Percentiles rank a stretch among this genome's conserved stretches.
Conservation (phyloP, 2,329 filamentous ascomycete species). For the Blastomyces silverae region DNA sequence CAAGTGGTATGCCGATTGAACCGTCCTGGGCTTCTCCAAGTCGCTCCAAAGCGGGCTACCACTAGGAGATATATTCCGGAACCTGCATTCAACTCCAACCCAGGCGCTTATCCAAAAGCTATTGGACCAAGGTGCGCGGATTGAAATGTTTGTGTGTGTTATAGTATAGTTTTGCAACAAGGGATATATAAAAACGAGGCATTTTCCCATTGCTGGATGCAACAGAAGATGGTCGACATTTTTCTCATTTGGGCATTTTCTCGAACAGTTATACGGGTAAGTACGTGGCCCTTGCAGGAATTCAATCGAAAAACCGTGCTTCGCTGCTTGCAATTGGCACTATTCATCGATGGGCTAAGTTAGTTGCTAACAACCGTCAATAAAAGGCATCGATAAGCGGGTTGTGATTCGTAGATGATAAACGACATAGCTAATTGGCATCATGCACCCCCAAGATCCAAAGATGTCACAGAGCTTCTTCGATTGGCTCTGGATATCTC, state of each 20-base stretch:
- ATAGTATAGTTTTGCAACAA: background rate
- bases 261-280: background rate
- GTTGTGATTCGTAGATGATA: background rate
- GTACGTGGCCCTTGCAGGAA: background rate
- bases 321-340: background rate
- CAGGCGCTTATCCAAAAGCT: background rate
- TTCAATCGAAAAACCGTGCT: background rate
- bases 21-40: background rate
- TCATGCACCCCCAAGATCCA: background rate
- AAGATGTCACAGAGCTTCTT: background rate
- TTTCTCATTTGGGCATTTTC: background rate
- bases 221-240: background rate
- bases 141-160: background rate
- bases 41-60: background rate
- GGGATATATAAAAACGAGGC: background rate
- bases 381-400: background rate
- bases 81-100: background rate
- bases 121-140: background rate
- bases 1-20: background rate
- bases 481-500: background rate
- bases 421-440: background rate
- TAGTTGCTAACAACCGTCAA: background rate
- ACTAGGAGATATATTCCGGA: background rate
- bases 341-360: background rate
- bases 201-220: background rate